A percentile compares a stretch with the other conserved stretches of the same genome.
Conservation (phyloP, 176 grass and related monocot genomes). For the Oryza meridionalis region DNA sequence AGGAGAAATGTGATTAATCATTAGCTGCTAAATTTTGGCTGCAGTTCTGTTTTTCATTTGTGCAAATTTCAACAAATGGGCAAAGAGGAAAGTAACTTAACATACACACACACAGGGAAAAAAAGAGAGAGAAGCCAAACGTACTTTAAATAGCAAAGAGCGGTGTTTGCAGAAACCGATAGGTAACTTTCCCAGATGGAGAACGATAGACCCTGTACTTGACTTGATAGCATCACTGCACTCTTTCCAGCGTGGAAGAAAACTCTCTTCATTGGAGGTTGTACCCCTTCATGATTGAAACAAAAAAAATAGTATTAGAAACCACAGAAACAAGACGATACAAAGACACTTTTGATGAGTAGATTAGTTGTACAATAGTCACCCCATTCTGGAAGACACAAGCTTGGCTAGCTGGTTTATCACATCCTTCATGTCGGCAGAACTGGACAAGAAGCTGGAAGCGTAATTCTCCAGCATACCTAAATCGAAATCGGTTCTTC, state of each 20-base stretch:
- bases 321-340: not conserved
- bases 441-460: constrained; percentile 60
- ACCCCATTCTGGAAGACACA: constrained; percentile 87
- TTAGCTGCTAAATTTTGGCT: not conserved
- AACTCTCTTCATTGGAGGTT: constrained; percentile 61
- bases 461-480: constrained; percentile 62
- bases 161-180: constrained; percentile 92
- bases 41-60: not conserved
- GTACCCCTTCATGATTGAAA: constrained; percentile 54
- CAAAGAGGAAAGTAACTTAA: constrained; percentile 22
- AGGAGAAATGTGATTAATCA: not conserved
- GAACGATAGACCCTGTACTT: constrained; percentile 71
- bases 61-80: constrained; percentile 27
- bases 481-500: constrained; percentile 68
- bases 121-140: not conserved
- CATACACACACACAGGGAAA: not conserved
- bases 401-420: constrained; percentile 84
- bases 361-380: constrained; percentile 27
- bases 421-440: constrained; percentile 62
- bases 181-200: constrained; percentile 77
- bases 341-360: not conserved
- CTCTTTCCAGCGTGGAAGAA: constrained; percentile 79
- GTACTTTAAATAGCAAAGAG: constrained; percentile 92
- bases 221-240: constrained; percentile 60
- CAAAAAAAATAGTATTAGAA: not conserved